Evolutionary conservation across 176 grass and related monocot genomes (phyloP).

Genomic region (Luzula sylvatica): DNA sequence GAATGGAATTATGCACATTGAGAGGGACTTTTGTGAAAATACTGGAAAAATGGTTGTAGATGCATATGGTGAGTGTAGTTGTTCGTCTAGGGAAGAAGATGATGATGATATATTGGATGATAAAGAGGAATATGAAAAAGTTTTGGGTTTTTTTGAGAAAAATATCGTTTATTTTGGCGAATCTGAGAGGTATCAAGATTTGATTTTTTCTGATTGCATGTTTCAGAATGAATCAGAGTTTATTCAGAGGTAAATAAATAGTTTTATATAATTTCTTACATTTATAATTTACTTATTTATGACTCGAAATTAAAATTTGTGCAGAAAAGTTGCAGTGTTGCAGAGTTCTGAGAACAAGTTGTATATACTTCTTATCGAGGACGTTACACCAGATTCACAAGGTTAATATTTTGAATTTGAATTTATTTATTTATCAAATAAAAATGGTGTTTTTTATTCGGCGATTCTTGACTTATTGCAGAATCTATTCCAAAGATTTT

Average conservation of each 20-base stretch:
- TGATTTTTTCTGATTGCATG: conserved; percentile 56
- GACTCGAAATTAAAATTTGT: conserved; percentile 12
- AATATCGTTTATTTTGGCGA: conserved; percentile 32
- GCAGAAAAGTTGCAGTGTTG: conserved; percentile 69
- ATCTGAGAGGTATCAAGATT: conserved; percentile 59
- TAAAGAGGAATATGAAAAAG: conserved; percentile 13
- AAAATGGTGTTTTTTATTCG: not conserved
- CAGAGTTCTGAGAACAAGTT: conserved; percentile 66
- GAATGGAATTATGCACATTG: conserved; percentile 19
- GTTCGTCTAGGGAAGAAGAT: conserved; percentile 7
- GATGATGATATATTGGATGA: conserved; percentile 1
- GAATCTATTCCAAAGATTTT: conserved; percentile 44
- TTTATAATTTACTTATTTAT: not conserved
- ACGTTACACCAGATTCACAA: conserved; percentile 33
- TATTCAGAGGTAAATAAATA: conserved; percentile 44
- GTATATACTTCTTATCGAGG: conserved; percentile 50
- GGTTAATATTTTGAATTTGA: conserved; percentile 35
- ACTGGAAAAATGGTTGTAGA: conserved; percentile 15
- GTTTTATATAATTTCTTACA: conserved; percentile 1
- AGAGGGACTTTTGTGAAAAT: not conserved
- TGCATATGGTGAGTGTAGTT: conserved; percentile 15
- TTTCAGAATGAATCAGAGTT: conserved; percentile 42
- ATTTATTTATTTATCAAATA: not conserved
- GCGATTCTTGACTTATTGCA: conserved; percentile 33
- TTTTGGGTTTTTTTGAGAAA: conserved; percentile 42